Percentiles rank a stretch among this genome's conserved stretches.
phyloP scores from a whole-genome alignment of 768 basidiomycete species.

The Pulveroboletus frians region DNA sequence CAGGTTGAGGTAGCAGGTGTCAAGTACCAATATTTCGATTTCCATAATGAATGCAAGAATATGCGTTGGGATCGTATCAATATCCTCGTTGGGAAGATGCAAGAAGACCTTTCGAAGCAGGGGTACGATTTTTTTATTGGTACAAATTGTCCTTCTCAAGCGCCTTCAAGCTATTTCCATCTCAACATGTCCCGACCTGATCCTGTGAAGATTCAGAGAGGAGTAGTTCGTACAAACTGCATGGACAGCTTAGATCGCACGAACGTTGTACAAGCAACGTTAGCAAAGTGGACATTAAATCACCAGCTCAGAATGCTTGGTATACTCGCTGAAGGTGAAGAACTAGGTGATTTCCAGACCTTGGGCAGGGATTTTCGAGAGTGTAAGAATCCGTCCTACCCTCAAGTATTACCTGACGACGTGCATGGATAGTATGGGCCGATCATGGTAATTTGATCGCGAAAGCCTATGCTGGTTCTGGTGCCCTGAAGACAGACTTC shows the following conservation, averaged over 20 bases:
- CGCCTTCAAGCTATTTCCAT: conserved; percentile 65
- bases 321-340: conserved; percentile 63
- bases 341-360: conserved; percentile 76
- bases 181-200: conserved; percentile 44
- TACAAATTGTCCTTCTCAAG: conserved; percentile 5
- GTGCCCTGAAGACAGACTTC: conserved; percentile 94
- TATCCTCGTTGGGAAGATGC: conserved; percentile 69
- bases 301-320: conserved; percentile 70
- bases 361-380: conserved; percentile 84
- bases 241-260: conserved; percentile 98
- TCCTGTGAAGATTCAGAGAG: conserved; percentile 60
- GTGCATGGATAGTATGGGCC: conserved; percentile 74
- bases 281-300: conserved; percentile 82
- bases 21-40: conserved; percentile 94
- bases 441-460: conserved; percentile 92
- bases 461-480: conserved; percentile 89
- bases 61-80: conserved; percentile 95
- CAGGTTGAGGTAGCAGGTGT: conserved; percentile 63
- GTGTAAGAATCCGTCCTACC: conserved; percentile 46
- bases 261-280: conserved; percentile 89
- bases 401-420: neutral
- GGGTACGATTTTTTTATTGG: conserved; percentile 41
- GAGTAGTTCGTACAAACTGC: conserved; percentile 89
- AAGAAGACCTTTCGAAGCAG: conserved; percentile 61
- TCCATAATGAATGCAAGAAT: conserved; percentile 90